Base-by-base conservation (phyloP, 83 land plant genomes). In the Picea abies region DNA sequence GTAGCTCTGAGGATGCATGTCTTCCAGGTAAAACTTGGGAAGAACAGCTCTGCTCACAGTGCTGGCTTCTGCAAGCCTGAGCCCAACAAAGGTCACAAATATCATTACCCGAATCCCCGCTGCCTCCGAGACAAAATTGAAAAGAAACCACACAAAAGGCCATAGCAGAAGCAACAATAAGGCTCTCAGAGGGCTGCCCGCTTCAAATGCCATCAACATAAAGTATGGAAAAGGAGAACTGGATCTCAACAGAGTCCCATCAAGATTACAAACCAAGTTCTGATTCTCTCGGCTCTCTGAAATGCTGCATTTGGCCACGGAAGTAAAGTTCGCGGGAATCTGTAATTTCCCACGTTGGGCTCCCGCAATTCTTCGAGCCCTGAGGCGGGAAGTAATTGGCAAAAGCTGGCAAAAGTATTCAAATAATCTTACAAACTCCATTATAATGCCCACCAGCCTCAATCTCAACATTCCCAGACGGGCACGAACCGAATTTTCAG, bases 21-120 rank as follows among this genome's bases (percentile, higher is more conserved):
- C 91, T 79, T 95, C 98, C 37, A 93, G 79, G 79, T 73, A 95
- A 65, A 93, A 93, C 94, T 95, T 95, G 11, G 98, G 98, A 72
- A 95, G 84, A 67, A 95, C 98, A 12, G 94, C 91, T 60, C 88
- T 89, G 1, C 83, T 62, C 26, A 92, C 98, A 37, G 65, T 84
- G 0, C 83, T 84, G 79, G 90, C 86, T 41, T 83, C 84, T 58
- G 82, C 80, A 15, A 65, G 10, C 63, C 66, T 86, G 8, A 95
- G 86, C 83, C 98, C 98, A 73, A 84, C 88, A 81, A 92, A 90
- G 23, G 98, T 63, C 7, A 95, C 65, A 77, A 95, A 93, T 22
- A 86, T 83, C 90, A 95, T 85, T 19, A 90, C 79, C 82, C 83
- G 85, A 0, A 93, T n/a, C 7, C 80, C 80, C 29, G 44, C 66